A percentile compares a stretch with the other conserved stretches of the same genome.
Conservation (phyloP, 495 filamentous ascomycete species). For the Aspergillus coremiiformis region DNA sequence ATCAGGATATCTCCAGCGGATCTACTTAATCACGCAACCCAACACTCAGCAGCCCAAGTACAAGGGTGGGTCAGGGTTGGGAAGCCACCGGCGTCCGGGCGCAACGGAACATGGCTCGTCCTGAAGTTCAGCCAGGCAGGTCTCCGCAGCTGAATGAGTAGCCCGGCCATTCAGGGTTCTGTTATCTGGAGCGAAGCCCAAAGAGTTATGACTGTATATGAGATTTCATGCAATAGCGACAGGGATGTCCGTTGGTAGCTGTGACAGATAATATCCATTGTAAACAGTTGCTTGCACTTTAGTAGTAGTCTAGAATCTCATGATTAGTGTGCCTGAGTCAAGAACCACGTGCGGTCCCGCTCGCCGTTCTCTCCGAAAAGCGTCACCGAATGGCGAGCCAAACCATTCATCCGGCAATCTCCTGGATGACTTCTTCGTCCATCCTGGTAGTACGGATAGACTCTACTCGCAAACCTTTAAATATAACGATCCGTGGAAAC, state of each 20-base stretch:
- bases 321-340: neutral
- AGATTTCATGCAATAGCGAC: constrained; percentile 6
- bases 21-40: neutral
- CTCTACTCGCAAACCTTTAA: too few species aligned
- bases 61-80: neutral
- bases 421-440: too few species aligned
- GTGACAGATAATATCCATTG: neutral
- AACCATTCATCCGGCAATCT: too few species aligned
- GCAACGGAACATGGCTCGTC: neutral
- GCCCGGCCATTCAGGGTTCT: neutral
- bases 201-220: constrained; percentile 19
- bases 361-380: neutral
- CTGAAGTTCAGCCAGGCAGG: neutral
- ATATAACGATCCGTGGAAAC: neutral
- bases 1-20: neutral
- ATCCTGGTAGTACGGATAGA: too few species aligned
- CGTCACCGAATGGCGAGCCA: neutral
- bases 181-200: neutral
- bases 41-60: neutral
- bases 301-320: too few species aligned
- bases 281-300: neutral
- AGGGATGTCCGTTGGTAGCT: neutral
- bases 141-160: neutral
- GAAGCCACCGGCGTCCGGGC: neutral
- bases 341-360: constrained; percentile 1